phyloP scores from a whole-genome alignment of 2,329 filamentous ascomycete genomes.

The Phoma herbarum region DNA sequence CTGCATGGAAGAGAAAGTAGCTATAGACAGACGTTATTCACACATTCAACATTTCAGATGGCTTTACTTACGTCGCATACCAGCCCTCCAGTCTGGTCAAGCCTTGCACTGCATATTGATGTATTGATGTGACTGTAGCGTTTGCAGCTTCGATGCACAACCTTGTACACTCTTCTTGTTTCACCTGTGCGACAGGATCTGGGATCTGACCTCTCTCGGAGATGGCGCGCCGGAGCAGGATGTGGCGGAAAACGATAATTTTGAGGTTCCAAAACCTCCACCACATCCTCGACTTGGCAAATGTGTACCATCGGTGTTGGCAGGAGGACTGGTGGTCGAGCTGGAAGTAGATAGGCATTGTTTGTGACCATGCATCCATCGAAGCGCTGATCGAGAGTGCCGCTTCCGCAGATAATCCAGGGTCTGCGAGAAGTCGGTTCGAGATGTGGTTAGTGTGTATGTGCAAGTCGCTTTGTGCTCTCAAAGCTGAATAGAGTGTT shows the following conservation, averaged over 20 bases:
- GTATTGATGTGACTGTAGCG: conserved; percentile 34
- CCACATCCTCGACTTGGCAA: conserved; percentile 36
- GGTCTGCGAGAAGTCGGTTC: conserved; percentile 35
- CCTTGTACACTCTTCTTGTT: conserved; percentile 35
- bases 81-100: conserved; percentile 36
- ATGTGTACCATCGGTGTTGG: conserved; percentile 31
- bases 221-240: conserved; percentile 35
- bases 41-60: background rate
- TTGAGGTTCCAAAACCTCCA: conserved; percentile 42
- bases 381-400: conserved; percentile 31
- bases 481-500: conserved; percentile 35
- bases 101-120: conserved; percentile 32
- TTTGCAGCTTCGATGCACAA: conserved; percentile 39
- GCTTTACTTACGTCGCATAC: conserved; percentile 37
- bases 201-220: conserved; percentile 33
- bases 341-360: conserved; percentile 32
- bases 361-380: conserved; percentile 32
- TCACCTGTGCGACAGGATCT: conserved; percentile 26
- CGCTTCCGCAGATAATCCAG: conserved; percentile 36
- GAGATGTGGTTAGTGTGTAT: conserved; percentile 38
- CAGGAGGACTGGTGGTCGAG: conserved; percentile 15
- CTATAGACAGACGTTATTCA: conserved; percentile 17
- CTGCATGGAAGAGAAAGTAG: conserved; percentile 39
- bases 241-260: conserved; percentile 39
- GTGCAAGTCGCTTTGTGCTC: conserved; percentile 34